These are phyloP conservation scores for Paecilomyces sp. DNA, from an alignment of 2,329 filamentous ascomycete species.

Conservation along the genomic window DNA sequence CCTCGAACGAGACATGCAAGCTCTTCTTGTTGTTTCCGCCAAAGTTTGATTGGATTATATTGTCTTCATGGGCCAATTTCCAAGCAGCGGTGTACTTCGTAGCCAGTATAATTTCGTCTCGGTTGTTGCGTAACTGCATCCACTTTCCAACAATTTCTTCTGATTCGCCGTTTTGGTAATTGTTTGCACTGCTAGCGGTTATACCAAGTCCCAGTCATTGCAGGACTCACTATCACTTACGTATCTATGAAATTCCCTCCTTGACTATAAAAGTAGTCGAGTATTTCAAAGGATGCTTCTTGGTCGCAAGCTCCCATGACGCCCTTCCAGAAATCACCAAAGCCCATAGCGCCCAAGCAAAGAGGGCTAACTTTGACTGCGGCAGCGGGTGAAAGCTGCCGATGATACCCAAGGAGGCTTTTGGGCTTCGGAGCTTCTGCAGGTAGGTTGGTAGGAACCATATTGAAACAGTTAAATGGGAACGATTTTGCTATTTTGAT, in stretches of 20 bases:
- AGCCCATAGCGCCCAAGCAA: conserved; percentile 32
- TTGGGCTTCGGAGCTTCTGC: too few relatives aligned
- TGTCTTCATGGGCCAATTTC: conserved; percentile 28
- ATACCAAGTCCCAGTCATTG: too few relatives aligned
- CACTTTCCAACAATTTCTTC: conserved; percentile 65
- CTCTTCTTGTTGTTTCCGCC: conserved; percentile 38
- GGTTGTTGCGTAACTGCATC: conserved; percentile 57
- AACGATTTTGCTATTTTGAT: too few relatives aligned
- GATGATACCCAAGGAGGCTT: too few relatives aligned
- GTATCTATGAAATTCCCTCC: conserved; percentile 72
- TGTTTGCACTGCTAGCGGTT: conserved; percentile 34
- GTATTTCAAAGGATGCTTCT: conserved; percentile 53
- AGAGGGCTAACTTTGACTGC: conserved; percentile 61
- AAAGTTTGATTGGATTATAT: conserved; percentile 30
- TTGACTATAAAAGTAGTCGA: conserved; percentile 59
- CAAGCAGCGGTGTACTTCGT: conserved; percentile 63
- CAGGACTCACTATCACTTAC: too few relatives aligned
- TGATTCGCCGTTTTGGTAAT: conserved; percentile 59
- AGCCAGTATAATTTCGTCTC: conserved; percentile 63
- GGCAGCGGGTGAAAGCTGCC: conserved; percentile 53
- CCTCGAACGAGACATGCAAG: conserved; percentile 36
- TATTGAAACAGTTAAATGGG: too few relatives aligned
- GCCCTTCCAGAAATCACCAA: conserved; percentile 34
- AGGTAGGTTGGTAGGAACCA: too few relatives aligned
- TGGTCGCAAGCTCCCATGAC: conserved; percentile 61